phyloP scores from a whole-genome alignment of 495 filamentous ascomycete species.

The Lasiosphaeria hispida region DNA sequence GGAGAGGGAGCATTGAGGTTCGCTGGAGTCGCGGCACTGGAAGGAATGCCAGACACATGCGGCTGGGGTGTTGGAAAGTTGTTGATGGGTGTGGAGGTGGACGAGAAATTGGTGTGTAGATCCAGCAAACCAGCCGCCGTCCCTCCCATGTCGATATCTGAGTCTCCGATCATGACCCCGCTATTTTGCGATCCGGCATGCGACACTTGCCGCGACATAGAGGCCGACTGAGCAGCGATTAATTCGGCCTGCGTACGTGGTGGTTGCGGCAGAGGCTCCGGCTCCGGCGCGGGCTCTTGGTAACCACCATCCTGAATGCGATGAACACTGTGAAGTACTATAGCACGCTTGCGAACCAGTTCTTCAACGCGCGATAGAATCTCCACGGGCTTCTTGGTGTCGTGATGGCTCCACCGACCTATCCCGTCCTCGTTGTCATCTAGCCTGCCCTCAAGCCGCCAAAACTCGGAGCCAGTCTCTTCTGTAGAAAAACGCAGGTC shows the following conservation, averaged over 20 bases:
- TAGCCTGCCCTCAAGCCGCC: conserved; percentile 61
- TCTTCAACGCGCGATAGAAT: conserved; percentile 58
- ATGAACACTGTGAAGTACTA: conserved; percentile 58
- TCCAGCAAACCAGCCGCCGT: conserved; percentile 61
- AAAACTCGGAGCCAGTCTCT: conserved; percentile 57
- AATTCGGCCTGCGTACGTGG: background rate
- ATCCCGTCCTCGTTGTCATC: conserved; percentile 53
- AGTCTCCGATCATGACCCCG: conserved; percentile 53
- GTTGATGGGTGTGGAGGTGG: conserved; percentile 48
- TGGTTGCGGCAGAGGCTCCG: conserved; percentile 15
- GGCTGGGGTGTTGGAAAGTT: conserved; percentile 47
- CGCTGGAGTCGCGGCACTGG: conserved; percentile 48
- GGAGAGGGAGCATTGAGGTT: conserved; percentile 39
- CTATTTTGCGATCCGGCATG: conserved; percentile 48
- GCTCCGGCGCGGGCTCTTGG: conserved; percentile 51
- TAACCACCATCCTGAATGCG: conserved; percentile 70
- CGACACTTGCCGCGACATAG: conserved; percentile 47
- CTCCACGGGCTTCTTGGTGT: conserved; percentile 58
- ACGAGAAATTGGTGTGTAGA: conserved; percentile 56
- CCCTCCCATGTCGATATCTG: conserved; percentile 66
- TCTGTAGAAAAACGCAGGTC: conserved; percentile 56
- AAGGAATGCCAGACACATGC: conserved; percentile 40
- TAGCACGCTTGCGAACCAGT: conserved; percentile 54
- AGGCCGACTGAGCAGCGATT: conserved; percentile 12
- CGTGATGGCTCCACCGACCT: conserved; percentile 41